These are phyloP conservation scores for Spiraea crenata DNA, from an alignment of 331 rosid species.

Conservation along the genomic window DNA sequence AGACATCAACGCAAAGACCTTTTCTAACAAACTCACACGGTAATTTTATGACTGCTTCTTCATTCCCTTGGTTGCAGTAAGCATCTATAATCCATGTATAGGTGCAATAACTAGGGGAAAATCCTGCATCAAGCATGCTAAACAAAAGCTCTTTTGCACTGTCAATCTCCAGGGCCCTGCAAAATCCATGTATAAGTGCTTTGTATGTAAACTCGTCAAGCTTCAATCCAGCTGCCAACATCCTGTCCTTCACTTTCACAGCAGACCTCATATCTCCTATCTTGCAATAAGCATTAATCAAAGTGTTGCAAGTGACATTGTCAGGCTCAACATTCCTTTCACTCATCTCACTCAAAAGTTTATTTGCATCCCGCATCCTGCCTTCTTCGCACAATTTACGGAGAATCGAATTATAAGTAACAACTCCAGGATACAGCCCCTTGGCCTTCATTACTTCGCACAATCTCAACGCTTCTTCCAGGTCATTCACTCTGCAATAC, in stretches of 20 bases:
- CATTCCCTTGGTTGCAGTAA: slow-evolving; percentile 53
- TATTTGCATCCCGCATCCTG: slow-evolving; percentile 78
- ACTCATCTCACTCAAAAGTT: slow-evolving; percentile 73
- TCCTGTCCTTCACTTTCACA: slow-evolving; percentile 63
- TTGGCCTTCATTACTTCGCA: slow-evolving; percentile 62
- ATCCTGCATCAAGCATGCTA: slow-evolving; percentile 65
- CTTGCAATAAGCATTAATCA: slow-evolving; percentile 86
- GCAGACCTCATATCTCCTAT: slow-evolving; percentile 76
- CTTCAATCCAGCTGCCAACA: slow-evolving; percentile 76
- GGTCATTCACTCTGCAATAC: slow-evolving; percentile 61
- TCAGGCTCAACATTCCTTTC: slow-evolving; percentile 71
- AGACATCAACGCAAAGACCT: slow-evolving; percentile 61
- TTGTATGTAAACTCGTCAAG: slow-evolving; percentile 71
- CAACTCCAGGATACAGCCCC: slow-evolving; percentile 73
- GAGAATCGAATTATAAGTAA: slow-evolving; percentile 74
- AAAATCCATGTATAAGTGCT: slow-evolving; percentile 82
- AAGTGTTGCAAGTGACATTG: slow-evolving; percentile 81
- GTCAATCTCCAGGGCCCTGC: slow-evolving; percentile 52
- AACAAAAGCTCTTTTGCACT: slow-evolving; percentile 56
- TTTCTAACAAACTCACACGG: slow-evolving; percentile 56
- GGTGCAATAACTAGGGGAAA: slow-evolving; percentile 58
- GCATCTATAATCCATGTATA: slow-evolving; percentile 80
- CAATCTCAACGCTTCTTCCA: slow-evolving; percentile 64
- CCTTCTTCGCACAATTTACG: slow-evolving; percentile 75
- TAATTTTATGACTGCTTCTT: slow-evolving; percentile 51